Conservation (phyloP, 257 asterid genomes). For the Perilla frutescens region DNA sequence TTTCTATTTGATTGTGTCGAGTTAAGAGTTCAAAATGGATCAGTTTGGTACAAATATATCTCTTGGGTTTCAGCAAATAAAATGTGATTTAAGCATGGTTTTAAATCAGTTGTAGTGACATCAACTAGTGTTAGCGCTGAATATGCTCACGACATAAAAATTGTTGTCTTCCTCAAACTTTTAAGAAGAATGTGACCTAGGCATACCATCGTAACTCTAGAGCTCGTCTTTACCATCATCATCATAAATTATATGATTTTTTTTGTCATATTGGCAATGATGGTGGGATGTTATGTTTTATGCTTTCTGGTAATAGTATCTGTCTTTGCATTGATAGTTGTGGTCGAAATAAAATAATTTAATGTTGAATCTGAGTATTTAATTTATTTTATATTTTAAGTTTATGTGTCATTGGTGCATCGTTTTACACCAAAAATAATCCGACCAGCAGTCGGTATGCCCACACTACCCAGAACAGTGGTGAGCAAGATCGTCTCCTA, state of each 20-base stretch:
- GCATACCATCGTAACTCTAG: no score
- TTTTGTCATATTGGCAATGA: no score
- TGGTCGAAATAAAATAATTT: not conserved
- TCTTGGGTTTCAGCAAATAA: not conserved
- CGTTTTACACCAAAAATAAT: no score
- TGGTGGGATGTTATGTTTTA: not conserved
- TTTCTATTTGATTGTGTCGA: not conserved
- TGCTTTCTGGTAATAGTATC: conserved; percentile 21
- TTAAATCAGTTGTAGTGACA: not conserved
- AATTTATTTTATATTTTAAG: not conserved
- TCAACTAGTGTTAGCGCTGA: not conserved
- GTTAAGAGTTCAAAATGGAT: not conserved
- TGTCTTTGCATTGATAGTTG: not conserved
- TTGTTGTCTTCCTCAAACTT: not conserved
- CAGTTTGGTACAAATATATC: not conserved
- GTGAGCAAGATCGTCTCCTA: no score
- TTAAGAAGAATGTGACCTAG: no score
- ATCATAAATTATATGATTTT: no score
- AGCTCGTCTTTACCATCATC: no score
- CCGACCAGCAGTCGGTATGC: no score
- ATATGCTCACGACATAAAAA: not conserved
- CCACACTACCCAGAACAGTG: no score
- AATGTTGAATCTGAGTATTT: not conserved
- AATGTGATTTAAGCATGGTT: conserved; percentile 3
- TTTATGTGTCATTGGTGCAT: not conserved